Evolutionary conservation across 2,329 filamentous ascomycete species (phyloP), one percentile per base, ranked within the genome.

Genomic region (Curvularia sp.): DNA sequence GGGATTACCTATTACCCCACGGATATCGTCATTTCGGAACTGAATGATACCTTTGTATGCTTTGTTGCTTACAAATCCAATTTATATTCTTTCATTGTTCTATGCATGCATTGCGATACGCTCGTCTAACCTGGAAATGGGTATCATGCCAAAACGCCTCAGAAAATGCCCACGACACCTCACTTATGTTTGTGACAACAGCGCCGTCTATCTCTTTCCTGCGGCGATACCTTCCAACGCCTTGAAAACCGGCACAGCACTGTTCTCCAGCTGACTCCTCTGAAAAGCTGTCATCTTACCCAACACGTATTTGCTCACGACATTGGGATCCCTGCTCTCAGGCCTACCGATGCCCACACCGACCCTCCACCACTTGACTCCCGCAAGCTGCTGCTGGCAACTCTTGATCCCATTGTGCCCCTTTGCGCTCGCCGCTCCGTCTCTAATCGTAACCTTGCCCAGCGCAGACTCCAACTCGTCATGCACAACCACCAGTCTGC

Each of bases 261-360:
- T 77, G 34, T 68, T 77, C 59, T 84, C 82, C 42, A 92, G 75
- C 43, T 59, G 65, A 48, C 38, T 13, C 79, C 74, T 19, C 74
- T 77, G 72, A 39, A 51, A 55, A 0, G 34, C 30, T 9, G 81
- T 83, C 81, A 95, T 87, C 68, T 86, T 86, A 56, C 82, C 82
- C 66, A 98, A 79, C 42, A 98, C 93, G 79, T 94, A 96, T 23
- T 86, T 80, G 42, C 88, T 86, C 9, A 98, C 93, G 2, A 85
- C 86, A 38, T 80, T 79, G 21, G 82, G 80, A 49, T 92, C 88
- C 62, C 93, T 83, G 61, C 84, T 88, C 45, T 80, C 81, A 0
- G 94, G 94, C 45, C 95, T 81, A n/a, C 92, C 93, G 78, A 98
- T 97, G 0, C 95, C 95, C 12, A 98, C 80, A 0, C 90, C 89